Evolutionary conservation across 1,284 basidiomycete genomes (phyloP).

Genomic region (Phellinidium pouzarii): DNA sequence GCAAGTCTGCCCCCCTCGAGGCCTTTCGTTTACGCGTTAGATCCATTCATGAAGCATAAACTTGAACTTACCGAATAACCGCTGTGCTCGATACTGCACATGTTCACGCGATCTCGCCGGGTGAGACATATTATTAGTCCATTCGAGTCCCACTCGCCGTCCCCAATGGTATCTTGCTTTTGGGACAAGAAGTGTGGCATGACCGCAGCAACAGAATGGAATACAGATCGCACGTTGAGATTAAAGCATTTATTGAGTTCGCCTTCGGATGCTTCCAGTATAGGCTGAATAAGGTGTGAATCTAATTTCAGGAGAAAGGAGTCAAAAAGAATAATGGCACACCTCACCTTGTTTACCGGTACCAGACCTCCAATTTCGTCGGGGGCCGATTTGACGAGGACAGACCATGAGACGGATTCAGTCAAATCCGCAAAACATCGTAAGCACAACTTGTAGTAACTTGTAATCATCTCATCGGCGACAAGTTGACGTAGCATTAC

Average conservation of each 20-base stretch:
- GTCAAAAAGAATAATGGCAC: neutral
- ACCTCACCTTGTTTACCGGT: slow-evolving; percentile 15
- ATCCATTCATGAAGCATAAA: neutral
- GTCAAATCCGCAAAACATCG: slow-evolving; percentile 15
- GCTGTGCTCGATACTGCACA: slow-evolving; percentile 15
- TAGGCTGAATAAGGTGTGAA: slow-evolving; percentile 10
- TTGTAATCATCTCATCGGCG: no score
- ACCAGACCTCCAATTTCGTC: slow-evolving; percentile 13
- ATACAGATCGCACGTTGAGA: slow-evolving; percentile 14
- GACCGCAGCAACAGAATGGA: slow-evolving; percentile 13
- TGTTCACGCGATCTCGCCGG: neutral
- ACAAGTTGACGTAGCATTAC: no score
- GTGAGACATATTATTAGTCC: neutral
- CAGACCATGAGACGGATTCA: slow-evolving; percentile 5
- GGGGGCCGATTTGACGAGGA: slow-evolving; percentile 7
- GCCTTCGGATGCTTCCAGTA: slow-evolving; percentile 11
- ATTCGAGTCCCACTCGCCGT: slow-evolving; percentile 1
- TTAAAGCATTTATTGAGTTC: slow-evolving; percentile 16
- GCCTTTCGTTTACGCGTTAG: neutral
- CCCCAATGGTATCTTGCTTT: slow-evolving; percentile 13
- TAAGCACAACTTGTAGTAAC: neutral
- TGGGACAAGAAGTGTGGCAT: slow-evolving; percentile 14
- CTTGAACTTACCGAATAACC: slow-evolving; percentile 7
- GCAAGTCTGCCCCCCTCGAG: slow-evolving; percentile 17
- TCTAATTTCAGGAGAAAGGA: neutral